Evolutionary conservation across 2,329 filamentous ascomycete species (phyloP).

Genomic region (Fusarium metavorans): DNA sequence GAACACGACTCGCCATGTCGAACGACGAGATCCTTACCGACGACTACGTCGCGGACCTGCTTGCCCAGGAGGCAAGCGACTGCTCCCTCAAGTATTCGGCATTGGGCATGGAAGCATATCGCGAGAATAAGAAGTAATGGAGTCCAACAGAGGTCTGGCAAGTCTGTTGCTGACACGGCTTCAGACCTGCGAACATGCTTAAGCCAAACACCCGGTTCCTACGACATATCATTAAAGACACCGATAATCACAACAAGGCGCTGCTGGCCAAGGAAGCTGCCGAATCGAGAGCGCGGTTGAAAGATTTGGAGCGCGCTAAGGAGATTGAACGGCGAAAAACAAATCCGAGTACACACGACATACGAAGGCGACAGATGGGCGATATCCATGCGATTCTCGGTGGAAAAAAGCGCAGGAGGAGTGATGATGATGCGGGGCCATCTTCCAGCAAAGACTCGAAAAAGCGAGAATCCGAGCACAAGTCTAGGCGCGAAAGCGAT

Average conservation of each 20-base stretch:
- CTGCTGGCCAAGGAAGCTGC: conserved; percentile 86
- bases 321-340: conserved; percentile 58
- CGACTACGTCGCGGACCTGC: conserved; percentile 82
- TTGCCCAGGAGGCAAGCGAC: conserved; percentile 82
- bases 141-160: conserved; percentile 7
- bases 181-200: conserved; percentile 74
- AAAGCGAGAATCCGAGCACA: conserved; percentile 11
- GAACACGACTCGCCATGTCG: conserved; percentile 47
- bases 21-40: conserved; percentile 72
- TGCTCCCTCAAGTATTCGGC: conserved; percentile 80
- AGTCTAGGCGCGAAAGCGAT: conserved; percentile 10
- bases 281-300: conserved; percentile 79
- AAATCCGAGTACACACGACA: conserved; percentile 62
- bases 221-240: conserved; percentile 87
- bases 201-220: conserved; percentile 95
- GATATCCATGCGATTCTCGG: conserved; percentile 70
- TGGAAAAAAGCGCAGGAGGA: conserved; percentile 53
- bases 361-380: conserved; percentile 69
- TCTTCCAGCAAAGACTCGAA: conserved; percentile 33
- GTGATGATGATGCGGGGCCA: conserved; percentile 35
- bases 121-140: conserved; percentile 59
- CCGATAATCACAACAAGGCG: conserved; percentile 88
- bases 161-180: conserved; percentile 34
- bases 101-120: conserved; percentile 77
- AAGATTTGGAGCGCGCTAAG: conserved; percentile 65